phyloP scores from a whole-genome alignment of 2,329 filamentous ascomycete species.

The Venturia asperata region DNA sequence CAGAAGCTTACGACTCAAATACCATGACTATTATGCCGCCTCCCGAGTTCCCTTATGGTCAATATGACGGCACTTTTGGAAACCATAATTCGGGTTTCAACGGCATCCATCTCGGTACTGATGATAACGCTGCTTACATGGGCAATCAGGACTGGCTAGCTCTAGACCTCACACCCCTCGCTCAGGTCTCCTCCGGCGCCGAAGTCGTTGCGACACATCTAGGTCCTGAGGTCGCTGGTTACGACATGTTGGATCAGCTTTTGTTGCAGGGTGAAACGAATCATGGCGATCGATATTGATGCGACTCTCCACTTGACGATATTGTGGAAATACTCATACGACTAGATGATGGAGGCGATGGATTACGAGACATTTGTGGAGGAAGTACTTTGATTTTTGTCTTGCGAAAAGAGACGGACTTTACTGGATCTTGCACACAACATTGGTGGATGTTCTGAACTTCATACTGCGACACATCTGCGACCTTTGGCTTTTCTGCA shows the following conservation, averaged over 20 bases:
- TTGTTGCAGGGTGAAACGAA: background rate
- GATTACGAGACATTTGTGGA: background rate
- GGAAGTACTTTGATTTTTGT: background rate
- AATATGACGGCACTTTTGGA: conserved; percentile 16
- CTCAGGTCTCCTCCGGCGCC: conserved; percentile 47
- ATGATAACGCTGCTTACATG: conserved; percentile 22
- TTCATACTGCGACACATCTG: background rate
- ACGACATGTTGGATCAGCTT: conserved; percentile 41
- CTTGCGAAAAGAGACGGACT: background rate
- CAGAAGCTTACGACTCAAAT: conserved; percentile 22
- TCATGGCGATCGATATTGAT: background rate
- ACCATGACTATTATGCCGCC: conserved; percentile 43
- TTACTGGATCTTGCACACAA: conserved; percentile 6
- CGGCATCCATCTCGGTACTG: conserved; percentile 23
- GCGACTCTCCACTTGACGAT: background rate
- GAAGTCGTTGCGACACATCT: conserved; percentile 50
- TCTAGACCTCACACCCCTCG: conserved; percentile 53
- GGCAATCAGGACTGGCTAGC: conserved; percentile 51
- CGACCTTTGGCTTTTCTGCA: background rate
- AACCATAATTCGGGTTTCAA: conserved; percentile 14
- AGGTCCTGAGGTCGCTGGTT: conserved; percentile 57
- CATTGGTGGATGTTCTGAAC: background rate
- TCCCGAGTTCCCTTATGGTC: conserved; percentile 32
- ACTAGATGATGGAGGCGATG: conserved; percentile 2
- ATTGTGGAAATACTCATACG: background rate